Base-by-base conservation (phyloP, 2,329 filamentous ascomycete species). In the Penicillium sp. region DNA sequence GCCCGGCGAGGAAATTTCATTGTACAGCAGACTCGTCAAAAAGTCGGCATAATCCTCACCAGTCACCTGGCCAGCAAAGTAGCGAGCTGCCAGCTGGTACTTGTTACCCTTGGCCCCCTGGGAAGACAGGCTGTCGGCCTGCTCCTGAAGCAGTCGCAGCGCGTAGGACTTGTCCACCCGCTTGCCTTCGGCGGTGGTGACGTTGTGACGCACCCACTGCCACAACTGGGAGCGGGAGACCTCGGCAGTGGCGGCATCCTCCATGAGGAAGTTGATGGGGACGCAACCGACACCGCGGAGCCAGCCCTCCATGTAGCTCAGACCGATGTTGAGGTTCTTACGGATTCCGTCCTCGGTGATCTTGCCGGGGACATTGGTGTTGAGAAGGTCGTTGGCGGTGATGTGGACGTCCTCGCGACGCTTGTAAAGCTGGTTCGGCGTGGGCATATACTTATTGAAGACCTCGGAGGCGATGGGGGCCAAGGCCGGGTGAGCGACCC, bases 221-320 rank as follows among this genome's bases (percentile, higher is more conserved):
- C 91, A 95, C 39, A 98, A 80, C 77, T 98, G 93, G 59, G 83
- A 88, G 62, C 93, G 85, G 48, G 88, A 94, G 4, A 98, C 93
- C 71, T 98, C 93, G 43, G 93, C 93, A 1, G 93, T 98, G 25
- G 93, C 93, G 13, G 93, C 93, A 61, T 97, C 93, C 76, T 98
- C 93, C 91, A 97, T 97, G 47, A 97, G 79, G 70, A 86, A 95
- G 78, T 97, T 96, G 74, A 97, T 96, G 42, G 93, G 93, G 45
- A 97, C 90, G 63, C 93, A 98, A 49, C 93, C 93, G 24, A 97
- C 81, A 32, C 91, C 93, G 53, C 90, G 86, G 51, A 97, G 78
- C 93, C 93, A 98, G 53, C 89, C 93, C 74, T 98, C 93, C 91
- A 97, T 98, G 75, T 98, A 98, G 44, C 87, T 86, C 5, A 98